These are phyloP conservation scores for Gelatoporia subvermispora DNA, from an alignment of 768 basidiomycete genomes.

Conservation along the genomic window DNA sequence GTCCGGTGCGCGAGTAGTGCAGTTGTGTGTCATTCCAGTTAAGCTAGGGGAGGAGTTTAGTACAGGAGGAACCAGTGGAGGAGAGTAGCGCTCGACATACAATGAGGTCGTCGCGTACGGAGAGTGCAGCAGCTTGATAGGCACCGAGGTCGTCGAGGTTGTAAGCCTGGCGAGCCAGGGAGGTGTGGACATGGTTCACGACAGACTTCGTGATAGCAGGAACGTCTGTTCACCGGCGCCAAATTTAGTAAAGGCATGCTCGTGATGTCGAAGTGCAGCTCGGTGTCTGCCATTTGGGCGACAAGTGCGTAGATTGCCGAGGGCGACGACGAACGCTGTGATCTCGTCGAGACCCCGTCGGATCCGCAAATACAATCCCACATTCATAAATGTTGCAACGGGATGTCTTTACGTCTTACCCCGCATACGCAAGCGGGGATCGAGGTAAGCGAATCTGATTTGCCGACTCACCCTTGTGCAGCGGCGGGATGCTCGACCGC, in stretches of 20 bases:
- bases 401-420: background rate
- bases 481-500: constrained; percentile 55
- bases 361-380: background rate
- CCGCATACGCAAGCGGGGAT: too few species aligned
- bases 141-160: constrained; percentile 84
- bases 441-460: too few species aligned
- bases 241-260: too few species aligned
- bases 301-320: too few species aligned
- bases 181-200: constrained; percentile 82
- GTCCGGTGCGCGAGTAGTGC: constrained; percentile 72
- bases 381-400: background rate
- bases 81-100: constrained; percentile 38
- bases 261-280: too few species aligned
- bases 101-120: constrained; percentile 83
- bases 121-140: constrained; percentile 88
- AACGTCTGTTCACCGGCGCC: constrained; percentile 38
- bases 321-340: too few species aligned
- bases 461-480: constrained; percentile 48
- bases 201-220: constrained; percentile 65
- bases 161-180: constrained; percentile 86
- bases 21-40: constrained; percentile 87
- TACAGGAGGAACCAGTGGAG: background rate
- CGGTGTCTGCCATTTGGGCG: too few species aligned
- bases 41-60: constrained; percentile 35
- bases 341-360: too few species aligned